Evolutionary conservation across 148 eudicot genomes (phyloP).

Genomic region (Silene uniflora): DNA sequence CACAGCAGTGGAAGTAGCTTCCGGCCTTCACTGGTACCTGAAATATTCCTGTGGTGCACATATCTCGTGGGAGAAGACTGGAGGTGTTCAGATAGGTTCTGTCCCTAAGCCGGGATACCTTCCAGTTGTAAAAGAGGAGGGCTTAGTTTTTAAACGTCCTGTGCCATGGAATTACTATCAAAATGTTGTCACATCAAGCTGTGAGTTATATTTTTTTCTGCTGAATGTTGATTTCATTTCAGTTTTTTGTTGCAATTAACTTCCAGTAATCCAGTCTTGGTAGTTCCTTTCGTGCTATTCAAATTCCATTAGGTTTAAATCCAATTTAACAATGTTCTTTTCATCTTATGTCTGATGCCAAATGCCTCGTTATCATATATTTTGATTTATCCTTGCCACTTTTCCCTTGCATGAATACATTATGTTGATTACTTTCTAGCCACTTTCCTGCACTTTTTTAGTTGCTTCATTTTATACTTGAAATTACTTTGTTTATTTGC

Average conservation of each 20-base stretch:
- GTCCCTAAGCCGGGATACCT: constrained; percentile 66
- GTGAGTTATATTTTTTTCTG: constrained; percentile 43
- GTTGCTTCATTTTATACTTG: background rate
- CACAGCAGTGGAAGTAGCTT: constrained; percentile 74
- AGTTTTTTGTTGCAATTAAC: background rate
- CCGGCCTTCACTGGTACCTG: constrained; percentile 92
- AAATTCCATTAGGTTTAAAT: constrained; percentile 2
- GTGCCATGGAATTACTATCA: constrained; percentile 96
- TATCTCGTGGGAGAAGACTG: constrained; percentile 97
- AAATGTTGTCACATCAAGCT: constrained; percentile 95
- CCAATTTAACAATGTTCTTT: background rate
- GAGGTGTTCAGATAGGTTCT: constrained; percentile 71
- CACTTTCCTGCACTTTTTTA: background rate
- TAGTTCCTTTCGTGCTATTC: background rate
- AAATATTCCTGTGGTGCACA: constrained; percentile 85
- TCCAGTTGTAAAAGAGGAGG: constrained; percentile 53
- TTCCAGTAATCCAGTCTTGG: constrained; percentile 1
- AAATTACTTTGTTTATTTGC: background rate
- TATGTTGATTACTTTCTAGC: background rate
- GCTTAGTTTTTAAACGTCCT: constrained; percentile 65
- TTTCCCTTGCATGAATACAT: background rate
- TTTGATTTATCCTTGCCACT: background rate
- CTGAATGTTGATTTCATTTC: background rate
- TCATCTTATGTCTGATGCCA: background rate
- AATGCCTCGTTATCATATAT: background rate